Conservation (phyloP, 2,329 filamentous ascomycete species). For the Talaromyces funiculosus region DNA sequence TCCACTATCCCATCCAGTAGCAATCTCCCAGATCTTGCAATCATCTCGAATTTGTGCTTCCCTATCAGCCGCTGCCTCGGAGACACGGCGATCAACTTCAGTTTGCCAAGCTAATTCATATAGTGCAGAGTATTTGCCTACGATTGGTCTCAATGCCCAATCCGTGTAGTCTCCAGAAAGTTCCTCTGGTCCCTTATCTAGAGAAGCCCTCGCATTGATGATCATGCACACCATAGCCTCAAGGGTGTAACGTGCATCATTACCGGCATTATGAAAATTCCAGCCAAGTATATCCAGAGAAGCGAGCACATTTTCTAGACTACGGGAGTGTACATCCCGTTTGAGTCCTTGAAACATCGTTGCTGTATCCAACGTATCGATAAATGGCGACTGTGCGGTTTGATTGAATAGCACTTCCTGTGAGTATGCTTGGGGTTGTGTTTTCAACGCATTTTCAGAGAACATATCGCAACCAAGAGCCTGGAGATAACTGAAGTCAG, state of each 20-base stretch:
- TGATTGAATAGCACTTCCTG: background rate
- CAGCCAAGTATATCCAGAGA: conserved; percentile 58
- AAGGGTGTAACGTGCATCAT: conserved; percentile 76
- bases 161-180: background rate
- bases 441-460: background rate
- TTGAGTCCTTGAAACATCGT: conserved; percentile 62
- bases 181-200: conserved; percentile 14
- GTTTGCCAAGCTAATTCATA: conserved; percentile 17
- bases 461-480: conserved; percentile 56
- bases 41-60: conserved; percentile 19
- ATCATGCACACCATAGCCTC: conserved; percentile 64
- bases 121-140: background rate
- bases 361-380: conserved; percentile 68
- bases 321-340: conserved; percentile 48
- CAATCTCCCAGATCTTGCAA: conserved; percentile 21
- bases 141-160: conserved; percentile 1
- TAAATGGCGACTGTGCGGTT: conserved; percentile 38
- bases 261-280: conserved; percentile 79
- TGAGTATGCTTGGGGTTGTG: background rate
- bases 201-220: conserved; percentile 29
- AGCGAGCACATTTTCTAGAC: conserved; percentile 56
- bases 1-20: conserved; percentile 17
- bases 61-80: conserved; percentile 12
- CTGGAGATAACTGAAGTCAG: conserved; percentile 65
- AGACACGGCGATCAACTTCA: conserved; percentile 20